Evolutionary conservation across 1,139 yeast genomes (phyloP).

Genomic region (Kurtzmaniella quercitrusa): DNA sequence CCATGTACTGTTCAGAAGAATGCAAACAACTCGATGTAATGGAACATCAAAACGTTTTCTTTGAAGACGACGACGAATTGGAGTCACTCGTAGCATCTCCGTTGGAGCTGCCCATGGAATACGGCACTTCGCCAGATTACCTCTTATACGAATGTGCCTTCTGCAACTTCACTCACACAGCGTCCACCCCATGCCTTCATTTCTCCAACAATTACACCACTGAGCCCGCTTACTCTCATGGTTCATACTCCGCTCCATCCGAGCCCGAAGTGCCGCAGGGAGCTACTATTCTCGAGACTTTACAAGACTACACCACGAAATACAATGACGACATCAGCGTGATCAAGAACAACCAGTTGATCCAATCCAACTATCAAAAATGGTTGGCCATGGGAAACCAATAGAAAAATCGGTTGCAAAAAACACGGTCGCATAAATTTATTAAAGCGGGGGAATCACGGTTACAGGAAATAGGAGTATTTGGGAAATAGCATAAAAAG

Average conservation of each 20-base stretch:
- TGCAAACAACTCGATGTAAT: constrained; percentile 9
- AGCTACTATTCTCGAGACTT: constrained; percentile 6
- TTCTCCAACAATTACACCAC: constrained; percentile 4
- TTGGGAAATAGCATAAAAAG: not conserved
- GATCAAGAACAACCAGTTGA: constrained; percentile 13
- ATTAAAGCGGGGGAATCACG: not conserved
- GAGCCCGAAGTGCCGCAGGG: not conserved
- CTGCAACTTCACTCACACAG: constrained; percentile 14
- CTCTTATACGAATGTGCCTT: constrained; percentile 19
- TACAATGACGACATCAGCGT: constrained; percentile 10
- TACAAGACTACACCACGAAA: constrained; percentile 5
- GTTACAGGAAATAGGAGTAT: not conserved
- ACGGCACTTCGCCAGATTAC: constrained; percentile 8
- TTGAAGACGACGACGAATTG: constrained; percentile 9
- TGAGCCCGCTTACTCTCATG: constrained; percentile 3
- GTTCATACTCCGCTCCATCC: not conserved
- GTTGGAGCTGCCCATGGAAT: constrained; percentile 5
- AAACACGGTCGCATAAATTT: not conserved
- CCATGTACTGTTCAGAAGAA: constrained; percentile 6
- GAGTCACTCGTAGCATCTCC: constrained; percentile 8
- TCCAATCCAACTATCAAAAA: constrained; percentile 19
- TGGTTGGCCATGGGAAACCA: constrained; percentile 12
- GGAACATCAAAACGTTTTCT: constrained; percentile 10
- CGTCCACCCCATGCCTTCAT: constrained; percentile 13
- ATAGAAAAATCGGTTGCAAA: not conserved